Percentiles rank a stretch among this genome's conserved stretches.
Evolutionary conservation across 164 flowering plant species (phyloP).

Genomic region (Cinnamomum micranthum): DNA sequence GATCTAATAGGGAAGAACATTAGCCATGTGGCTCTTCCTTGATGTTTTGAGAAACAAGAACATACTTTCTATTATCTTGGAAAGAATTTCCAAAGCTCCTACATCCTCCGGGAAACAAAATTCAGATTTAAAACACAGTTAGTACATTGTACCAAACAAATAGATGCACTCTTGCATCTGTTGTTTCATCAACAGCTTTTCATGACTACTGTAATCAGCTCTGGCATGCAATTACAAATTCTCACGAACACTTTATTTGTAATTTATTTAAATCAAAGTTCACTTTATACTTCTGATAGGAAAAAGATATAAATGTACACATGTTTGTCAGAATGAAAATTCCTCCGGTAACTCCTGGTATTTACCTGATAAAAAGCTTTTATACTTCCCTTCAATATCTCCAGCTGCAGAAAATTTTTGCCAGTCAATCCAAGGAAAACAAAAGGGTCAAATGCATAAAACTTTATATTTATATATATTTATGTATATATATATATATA

Average conservation of each 20-base stretch:
- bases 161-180: neutral
- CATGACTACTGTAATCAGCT: neutral
- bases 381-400: constrained; percentile 31
- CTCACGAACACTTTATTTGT: neutral
- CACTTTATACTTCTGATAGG: neutral
- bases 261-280: neutral
- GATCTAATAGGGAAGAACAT: too few relatives aligned
- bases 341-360: constrained; percentile 43
- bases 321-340: constrained; percentile 34
- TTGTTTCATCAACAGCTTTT: neutral
- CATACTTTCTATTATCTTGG: too few relatives aligned
- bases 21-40: too few relatives aligned
- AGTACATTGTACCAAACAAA: neutral
- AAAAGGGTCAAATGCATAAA: neutral
- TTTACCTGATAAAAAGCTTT: constrained; percentile 35
- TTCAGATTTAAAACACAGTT: neutral
- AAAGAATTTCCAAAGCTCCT: neutral
- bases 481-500: too few relatives aligned
- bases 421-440: neutral
- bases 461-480: too few relatives aligned
- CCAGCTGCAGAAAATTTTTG: constrained; percentile 23
- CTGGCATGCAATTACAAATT: neutral
- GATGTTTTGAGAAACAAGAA: too few relatives aligned
- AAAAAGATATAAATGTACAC: neutral
- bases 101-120: neutral